Percentiles rank a stretch among this genome's conserved stretches.
These are phyloP conservation scores for Luvunga scandens DNA, from an alignment of 345 rosid species.

Conservation along the genomic window DNA sequence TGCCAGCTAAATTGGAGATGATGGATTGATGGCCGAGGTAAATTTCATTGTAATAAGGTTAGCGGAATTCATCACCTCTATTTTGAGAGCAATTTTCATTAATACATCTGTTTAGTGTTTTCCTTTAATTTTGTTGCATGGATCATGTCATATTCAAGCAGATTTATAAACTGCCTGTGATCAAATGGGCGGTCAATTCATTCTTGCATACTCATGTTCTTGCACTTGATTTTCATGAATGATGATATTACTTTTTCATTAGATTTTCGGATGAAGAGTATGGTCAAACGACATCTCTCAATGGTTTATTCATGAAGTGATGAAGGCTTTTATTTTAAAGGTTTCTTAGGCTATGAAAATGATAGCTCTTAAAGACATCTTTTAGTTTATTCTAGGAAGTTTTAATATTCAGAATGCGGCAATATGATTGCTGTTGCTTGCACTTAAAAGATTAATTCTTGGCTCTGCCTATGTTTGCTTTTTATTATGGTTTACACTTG, in stretches of 20 bases:
- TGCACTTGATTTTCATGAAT: not conserved
- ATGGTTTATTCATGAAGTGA: not conserved
- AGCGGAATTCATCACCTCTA: not conserved
- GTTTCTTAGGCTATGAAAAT: not conserved
- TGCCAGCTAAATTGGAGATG: slow-evolving; percentile 38
- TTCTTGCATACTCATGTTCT: not conserved
- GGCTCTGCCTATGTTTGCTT: not conserved
- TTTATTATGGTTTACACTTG: not conserved
- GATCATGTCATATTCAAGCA: not conserved
- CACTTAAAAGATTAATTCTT: not conserved
- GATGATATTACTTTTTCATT: not conserved
- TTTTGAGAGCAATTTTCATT: not conserved
- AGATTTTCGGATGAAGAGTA: not conserved
- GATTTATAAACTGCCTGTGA: not conserved
- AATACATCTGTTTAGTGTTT: not conserved
- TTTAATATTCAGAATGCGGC: not conserved
- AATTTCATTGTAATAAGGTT: not conserved
- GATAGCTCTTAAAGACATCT: not conserved
- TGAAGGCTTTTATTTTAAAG: not conserved
- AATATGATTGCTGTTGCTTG: not conserved
- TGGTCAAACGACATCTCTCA: not conserved
- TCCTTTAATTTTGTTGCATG: not conserved
- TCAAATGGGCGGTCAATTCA: not conserved
- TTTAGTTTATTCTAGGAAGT: not conserved
- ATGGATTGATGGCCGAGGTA: not conserved